Conservation (phyloP, 306 rosid species). For the Elaeagnus macrophylla region DNA sequence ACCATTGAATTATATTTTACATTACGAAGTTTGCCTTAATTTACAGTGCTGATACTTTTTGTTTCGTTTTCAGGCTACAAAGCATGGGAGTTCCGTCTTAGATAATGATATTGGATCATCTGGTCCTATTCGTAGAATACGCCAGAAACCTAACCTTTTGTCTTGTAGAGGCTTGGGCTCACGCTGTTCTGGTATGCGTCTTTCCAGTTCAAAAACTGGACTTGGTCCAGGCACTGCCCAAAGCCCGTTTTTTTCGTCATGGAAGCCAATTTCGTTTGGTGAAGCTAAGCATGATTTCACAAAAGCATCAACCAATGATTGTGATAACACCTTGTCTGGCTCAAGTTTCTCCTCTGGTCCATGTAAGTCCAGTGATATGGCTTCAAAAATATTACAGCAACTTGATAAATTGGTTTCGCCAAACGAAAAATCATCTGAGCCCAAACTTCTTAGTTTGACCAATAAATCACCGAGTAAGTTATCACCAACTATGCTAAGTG, state of each 20-base stretch:
- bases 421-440: constrained; percentile 48
- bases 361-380: constrained; percentile 68
- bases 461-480: constrained; percentile 55
- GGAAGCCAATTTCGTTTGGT: constrained; percentile 28
- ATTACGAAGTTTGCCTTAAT: constrained; percentile 3
- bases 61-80: constrained; percentile 38
- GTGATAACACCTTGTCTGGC: constrained; percentile 29
- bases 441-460: constrained; percentile 27
- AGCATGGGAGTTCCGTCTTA: constrained; percentile 55
- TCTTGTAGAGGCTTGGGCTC: constrained; percentile 49
- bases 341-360: constrained; percentile 34
- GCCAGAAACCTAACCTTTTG: constrained; percentile 62
- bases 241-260: constrained; percentile 31
- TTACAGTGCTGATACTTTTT: constrained; percentile 11
- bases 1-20: constrained; percentile 12
- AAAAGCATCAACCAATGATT: constrained; percentile 36
- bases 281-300: constrained; percentile 26
- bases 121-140: constrained; percentile 76
- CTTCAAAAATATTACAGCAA: constrained; percentile 71
- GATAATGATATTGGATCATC: constrained; percentile 73
- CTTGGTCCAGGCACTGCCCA: constrained; percentile 30
- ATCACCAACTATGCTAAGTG: constrained; percentile 70
- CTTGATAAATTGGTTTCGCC: constrained; percentile 73
- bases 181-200: constrained; percentile 38
- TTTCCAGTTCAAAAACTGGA: constrained; percentile 30